phyloP scores from a whole-genome alignment of 805 yeast species.

The Zygotorulaspora florentina region DNA sequence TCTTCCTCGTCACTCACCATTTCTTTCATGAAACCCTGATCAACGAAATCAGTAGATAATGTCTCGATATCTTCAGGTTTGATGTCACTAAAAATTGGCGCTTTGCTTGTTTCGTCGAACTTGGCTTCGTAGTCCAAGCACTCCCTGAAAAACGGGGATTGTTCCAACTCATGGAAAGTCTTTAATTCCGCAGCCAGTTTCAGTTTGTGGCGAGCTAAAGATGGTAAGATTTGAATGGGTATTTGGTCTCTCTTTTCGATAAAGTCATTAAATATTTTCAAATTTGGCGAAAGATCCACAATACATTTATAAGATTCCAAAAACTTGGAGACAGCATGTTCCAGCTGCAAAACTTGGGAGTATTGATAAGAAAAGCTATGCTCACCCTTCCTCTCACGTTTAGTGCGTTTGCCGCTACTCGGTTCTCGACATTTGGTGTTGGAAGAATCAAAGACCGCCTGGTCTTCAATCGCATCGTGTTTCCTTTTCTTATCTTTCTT shows the following conservation, averaged over 20 bases:
- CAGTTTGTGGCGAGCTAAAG: slow-evolving; percentile 51
- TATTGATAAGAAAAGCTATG: slow-evolving; percentile 17
- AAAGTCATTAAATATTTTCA: slow-evolving; percentile 38
- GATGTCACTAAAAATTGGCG: slow-evolving; percentile 23
- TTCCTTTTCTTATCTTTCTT: slow-evolving; percentile 12
- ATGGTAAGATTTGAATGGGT: slow-evolving; percentile 43
- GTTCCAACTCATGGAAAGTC: slow-evolving; percentile 45
- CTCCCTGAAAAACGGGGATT: slow-evolving; percentile 53
- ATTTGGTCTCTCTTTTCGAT: slow-evolving; percentile 32
- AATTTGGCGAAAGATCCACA: slow-evolving; percentile 53
- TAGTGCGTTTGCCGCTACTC: slow-evolving; percentile 4
- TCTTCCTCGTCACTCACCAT: slow-evolving; percentile 5
- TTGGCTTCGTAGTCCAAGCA: slow-evolving; percentile 42
- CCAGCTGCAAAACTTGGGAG: slow-evolving; percentile 37
- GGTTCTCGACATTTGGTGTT: slow-evolving; percentile 6
- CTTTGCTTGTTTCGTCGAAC: slow-evolving; percentile 9
- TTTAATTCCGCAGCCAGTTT: slow-evolving; percentile 59
- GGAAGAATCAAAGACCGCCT: slow-evolving; percentile 16
- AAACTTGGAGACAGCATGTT: slow-evolving; percentile 50
- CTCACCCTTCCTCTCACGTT: slow-evolving; percentile 15
- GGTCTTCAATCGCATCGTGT: slow-evolving; percentile 9
- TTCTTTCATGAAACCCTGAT: slow-evolving; percentile 12
- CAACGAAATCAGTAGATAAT: slow-evolving; percentile 11
- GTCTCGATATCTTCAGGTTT: slow-evolving; percentile 18
- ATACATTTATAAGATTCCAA: slow-evolving; percentile 51